phyloP scores from a whole-genome alignment of 106 monocot species.

The Acanthochlamys bracteata region DNA sequence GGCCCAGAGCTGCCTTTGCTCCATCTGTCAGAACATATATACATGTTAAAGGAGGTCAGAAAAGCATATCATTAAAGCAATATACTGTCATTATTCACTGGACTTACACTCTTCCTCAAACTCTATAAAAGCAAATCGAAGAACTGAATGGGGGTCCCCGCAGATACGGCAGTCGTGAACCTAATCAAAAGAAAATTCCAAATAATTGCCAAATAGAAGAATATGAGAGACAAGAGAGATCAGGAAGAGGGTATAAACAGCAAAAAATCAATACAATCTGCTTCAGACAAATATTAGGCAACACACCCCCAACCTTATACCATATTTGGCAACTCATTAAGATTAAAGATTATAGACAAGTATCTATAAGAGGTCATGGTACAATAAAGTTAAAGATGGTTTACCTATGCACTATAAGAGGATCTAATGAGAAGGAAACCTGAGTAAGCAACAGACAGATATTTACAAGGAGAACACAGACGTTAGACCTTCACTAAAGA shows the following conservation, averaged over 20 bases:
- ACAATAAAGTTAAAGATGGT: too few relatives aligned
- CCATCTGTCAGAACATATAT: conserved; percentile 14
- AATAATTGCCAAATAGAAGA: neutral
- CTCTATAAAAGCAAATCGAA: conserved; percentile 46
- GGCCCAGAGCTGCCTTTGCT: conserved; percentile 27
- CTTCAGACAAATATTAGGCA: too few relatives aligned
- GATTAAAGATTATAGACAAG: too few relatives aligned
- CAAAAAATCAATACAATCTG: neutral
- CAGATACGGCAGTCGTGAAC: conserved; percentile 43
- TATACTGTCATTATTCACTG: neutral
- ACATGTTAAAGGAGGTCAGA: neutral
- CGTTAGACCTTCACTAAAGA: too few relatives aligned
- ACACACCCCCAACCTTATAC: too few relatives aligned
- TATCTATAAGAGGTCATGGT: too few relatives aligned
- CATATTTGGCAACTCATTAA: too few relatives aligned
- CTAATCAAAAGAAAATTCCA: conserved; percentile 10
- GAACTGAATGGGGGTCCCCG: conserved; percentile 31
- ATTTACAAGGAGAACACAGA: too few relatives aligned
- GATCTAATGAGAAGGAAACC: too few relatives aligned
- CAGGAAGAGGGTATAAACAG: neutral
- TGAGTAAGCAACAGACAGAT: too few relatives aligned
- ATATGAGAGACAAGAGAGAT: neutral
- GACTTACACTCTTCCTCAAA: conserved; percentile 40
- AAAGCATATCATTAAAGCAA: too few relatives aligned
- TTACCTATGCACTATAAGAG: too few relatives aligned